These are phyloP conservation scores for Starmerella gropengiesseri DNA, from an alignment of 805 yeast genomes.

Conservation along the genomic window DNA sequence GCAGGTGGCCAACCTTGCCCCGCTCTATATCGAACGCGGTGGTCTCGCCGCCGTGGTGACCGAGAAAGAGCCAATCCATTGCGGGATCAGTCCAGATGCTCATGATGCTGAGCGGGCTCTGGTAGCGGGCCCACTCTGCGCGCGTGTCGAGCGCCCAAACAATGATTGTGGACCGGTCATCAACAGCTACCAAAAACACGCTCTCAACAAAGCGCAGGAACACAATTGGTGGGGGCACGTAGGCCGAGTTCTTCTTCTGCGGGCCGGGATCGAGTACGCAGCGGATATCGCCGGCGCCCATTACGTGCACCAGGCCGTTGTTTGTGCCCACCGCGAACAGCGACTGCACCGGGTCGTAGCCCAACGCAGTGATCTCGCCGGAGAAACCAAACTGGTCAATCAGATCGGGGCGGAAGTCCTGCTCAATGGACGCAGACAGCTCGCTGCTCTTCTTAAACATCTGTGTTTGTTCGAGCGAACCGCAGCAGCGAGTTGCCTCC, in stretches of 20 bases:
- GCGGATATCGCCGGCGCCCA: conserved; percentile 79
- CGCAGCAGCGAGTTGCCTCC: background rate
- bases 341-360: conserved; percentile 82
- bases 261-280: conserved; percentile 45
- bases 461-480: background rate
- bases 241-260: conserved; percentile 25
- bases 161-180: conserved; percentile 47
- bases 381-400: conserved; percentile 44
- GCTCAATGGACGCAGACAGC: conserved; percentile 24
- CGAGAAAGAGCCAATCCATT: conserved; percentile 75
- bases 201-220: conserved; percentile 65
- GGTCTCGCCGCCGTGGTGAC: conserved; percentile 64
- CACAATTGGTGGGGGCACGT: conserved; percentile 34
- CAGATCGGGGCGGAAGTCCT: conserved; percentile 25
- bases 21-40: conserved; percentile 74
- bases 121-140: conserved; percentile 46
- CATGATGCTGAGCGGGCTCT: conserved; percentile 56
- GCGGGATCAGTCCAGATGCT: conserved; percentile 74
- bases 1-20: conserved; percentile 51
- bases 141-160: conserved; percentile 62
- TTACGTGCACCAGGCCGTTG: conserved; percentile 58
- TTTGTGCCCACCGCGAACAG: conserved; percentile 72
- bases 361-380: conserved; percentile 56
- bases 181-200: conserved; percentile 64
- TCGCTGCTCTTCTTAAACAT: conserved; percentile 23